Evolutionary conservation across 2,329 filamentous ascomycete genomes (phyloP), one percentile per base, ranked within the genome.

Genomic region (Leptographium galeiforme): DNA sequence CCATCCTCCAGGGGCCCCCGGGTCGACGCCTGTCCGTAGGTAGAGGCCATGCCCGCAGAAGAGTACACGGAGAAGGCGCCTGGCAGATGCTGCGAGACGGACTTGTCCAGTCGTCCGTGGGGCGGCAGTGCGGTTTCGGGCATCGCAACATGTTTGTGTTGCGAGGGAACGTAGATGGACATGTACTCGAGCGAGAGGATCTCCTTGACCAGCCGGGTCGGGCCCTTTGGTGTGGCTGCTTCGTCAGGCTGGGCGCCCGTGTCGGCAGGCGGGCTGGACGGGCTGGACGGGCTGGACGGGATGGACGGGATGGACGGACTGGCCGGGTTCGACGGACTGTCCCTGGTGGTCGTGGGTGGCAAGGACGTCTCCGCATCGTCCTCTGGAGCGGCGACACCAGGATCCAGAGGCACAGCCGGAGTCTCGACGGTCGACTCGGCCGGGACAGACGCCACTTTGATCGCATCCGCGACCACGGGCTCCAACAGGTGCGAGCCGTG

Each of bases 1-100:
- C 51, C 58, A 16, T 39, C 61, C 48, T 57, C 51, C 57, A 61
- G 57, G 52, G 46, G 56, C 2, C 45, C 30, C 18, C 48, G 46
- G 25, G 54, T 52, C 2, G 56, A 48, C 0, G 54, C 34, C 8
- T 48, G 48, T 6, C 44, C 55, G 16, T 51, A 32, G 4, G 46
- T 49, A 1, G 56, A 55, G 4, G 56, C 43, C 4, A 53, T 50
- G 7, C 56, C 57, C 6, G 49, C 54, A 13, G 56, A 41, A 13
- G 58, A 65, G 52, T 75, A 65, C 2, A 78, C 66, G 0, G 80
- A 84, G 62, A 84, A 84, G 2, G 81, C 74, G 0, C 81, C 82
- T 1, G 81, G 81, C 4, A 82, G 63, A 60, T 81, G 71, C 0
- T 74, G 72, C n/a, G 70, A 70, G 12, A 69, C 57, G 2, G 73